Evolutionary conservation across 495 filamentous ascomycete genomes (phyloP).

Genomic region (Cairneyella variabilis): DNA sequence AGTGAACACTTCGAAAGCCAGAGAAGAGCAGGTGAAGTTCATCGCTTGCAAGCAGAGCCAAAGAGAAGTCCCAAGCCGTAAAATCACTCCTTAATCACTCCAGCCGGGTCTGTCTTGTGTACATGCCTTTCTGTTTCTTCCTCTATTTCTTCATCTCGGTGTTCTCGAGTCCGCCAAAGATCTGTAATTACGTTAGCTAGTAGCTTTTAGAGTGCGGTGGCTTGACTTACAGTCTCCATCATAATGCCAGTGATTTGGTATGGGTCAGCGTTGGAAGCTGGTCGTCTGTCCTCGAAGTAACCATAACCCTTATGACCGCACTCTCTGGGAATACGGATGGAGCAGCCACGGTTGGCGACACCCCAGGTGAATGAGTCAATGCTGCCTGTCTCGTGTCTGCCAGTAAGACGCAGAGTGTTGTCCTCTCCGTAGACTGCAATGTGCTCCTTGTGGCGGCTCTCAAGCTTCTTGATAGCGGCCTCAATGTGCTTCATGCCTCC

Average conservation of each 20-base stretch:
- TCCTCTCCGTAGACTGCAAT: slow-evolving; percentile 97
- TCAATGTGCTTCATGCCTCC: slow-evolving; percentile 95
- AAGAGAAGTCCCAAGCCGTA: slow-evolving; percentile 14
- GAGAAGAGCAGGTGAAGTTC: slow-evolving; percentile 7
- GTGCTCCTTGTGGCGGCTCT: slow-evolving; percentile 87
- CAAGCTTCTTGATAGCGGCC: slow-evolving; percentile 81
- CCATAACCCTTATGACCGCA: slow-evolving; percentile 90
- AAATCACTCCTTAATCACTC: slow-evolving; percentile 16
- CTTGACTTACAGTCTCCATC: slow-evolving; percentile 58
- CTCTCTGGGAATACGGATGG: slow-evolving; percentile 89
- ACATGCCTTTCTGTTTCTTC: slow-evolving; percentile 5
- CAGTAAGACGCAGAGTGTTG: slow-evolving; percentile 86
- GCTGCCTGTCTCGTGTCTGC: slow-evolving; percentile 88
- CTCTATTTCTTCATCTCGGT: slow-evolving; percentile 15
- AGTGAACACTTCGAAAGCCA: slow-evolving; percentile 3
- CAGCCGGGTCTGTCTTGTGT: slow-evolving; percentile 16
- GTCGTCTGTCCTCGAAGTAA: slow-evolving; percentile 97
- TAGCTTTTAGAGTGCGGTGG: neutral
- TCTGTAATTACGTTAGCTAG: slow-evolving; percentile 7
- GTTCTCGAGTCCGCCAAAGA: slow-evolving; percentile 19
- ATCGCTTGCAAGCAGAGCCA: slow-evolving; percentile 25
- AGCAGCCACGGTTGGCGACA: slow-evolving; percentile 92
- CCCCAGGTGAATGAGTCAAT: slow-evolving; percentile 96
- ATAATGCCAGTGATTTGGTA: slow-evolving; percentile 96
- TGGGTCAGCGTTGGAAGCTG: slow-evolving; percentile 92